phyloP scores from a whole-genome alignment of 108 stramenopile species.

The Asterionellopsis glacialis region DNA sequence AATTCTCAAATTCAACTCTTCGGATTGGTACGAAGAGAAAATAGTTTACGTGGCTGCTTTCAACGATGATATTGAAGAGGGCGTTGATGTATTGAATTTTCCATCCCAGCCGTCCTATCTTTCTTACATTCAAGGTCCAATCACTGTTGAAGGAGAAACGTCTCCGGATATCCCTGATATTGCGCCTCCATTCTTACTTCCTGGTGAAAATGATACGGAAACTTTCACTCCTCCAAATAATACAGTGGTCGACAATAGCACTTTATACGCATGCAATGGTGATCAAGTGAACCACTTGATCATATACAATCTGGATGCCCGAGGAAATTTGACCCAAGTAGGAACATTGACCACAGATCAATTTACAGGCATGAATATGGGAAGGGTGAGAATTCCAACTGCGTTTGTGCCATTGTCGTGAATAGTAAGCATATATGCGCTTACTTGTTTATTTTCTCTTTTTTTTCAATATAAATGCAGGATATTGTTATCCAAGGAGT shows the following conservation, averaged over 20 bases:
- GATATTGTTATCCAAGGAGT: too few species aligned
- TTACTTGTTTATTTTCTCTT: too few species aligned
- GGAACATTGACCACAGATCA: conserved; percentile 13
- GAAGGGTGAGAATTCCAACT: conserved; percentile 14
- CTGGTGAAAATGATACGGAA: conserved; percentile 25
- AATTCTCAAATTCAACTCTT: conserved; percentile 6
- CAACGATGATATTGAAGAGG: conserved; percentile 30
- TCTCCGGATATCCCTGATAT: conserved; percentile 19
- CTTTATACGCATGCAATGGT: too few species aligned
- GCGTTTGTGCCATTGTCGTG: conserved; percentile 2
- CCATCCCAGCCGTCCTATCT: conserved; percentile 33
- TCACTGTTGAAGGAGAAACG: conserved; percentile 17
- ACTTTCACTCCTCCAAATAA: neutral
- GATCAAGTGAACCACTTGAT: conserved; percentile 13
- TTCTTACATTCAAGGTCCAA: conserved; percentile 28
- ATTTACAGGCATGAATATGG: conserved; percentile 31
- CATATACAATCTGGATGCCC: conserved; percentile 24
- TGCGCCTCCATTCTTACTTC: conserved; percentile 21
- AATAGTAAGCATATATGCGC: too few species aligned
- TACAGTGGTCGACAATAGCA: neutral
- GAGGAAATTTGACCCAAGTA: conserved; percentile 11
- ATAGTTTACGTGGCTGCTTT: conserved; percentile 21
- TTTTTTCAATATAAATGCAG: too few species aligned
- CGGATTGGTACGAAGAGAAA: conserved; percentile 16
- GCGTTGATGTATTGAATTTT: conserved; percentile 30